Evolutionary conservation across 192 early-diverging fungal species (phyloP).

Genomic region (Linnemannia elongata): DNA sequence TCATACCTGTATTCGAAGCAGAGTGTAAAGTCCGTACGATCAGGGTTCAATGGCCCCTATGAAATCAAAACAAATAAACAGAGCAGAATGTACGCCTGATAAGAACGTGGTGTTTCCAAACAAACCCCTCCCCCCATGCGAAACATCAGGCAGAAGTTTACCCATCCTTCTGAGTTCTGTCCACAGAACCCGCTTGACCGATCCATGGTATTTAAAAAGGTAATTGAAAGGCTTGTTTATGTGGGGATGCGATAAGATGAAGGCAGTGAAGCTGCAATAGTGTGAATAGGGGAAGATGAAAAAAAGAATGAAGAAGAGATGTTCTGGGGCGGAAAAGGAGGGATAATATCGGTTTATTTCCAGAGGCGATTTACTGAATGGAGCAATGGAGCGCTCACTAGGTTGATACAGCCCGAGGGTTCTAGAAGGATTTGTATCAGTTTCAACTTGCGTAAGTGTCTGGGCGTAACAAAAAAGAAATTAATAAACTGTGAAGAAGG

Average conservation of each 20-base stretch:
- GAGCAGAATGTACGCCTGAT: neutral
- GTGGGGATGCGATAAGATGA: neutral
- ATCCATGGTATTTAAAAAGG: neutral
- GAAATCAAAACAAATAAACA: neutral
- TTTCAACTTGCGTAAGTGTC: neutral
- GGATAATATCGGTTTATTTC: neutral
- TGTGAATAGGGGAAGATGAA: neutral
- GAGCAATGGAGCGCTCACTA: slow-evolving; percentile 4
- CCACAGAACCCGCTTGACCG: slow-evolving; percentile 6
- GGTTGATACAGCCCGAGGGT: neutral
- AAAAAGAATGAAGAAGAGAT: neutral
- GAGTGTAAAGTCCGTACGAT: slow-evolving; percentile 27
- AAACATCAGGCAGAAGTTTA: neutral
- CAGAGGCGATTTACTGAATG: neutral
- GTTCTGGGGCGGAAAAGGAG: neutral
- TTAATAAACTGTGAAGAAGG: neutral
- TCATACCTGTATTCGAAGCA: slow-evolving; percentile 53
- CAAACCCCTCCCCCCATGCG: neutral
- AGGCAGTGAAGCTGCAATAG: neutral
- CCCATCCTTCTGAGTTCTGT: slow-evolving; percentile 15
- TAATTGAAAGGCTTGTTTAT: neutral
- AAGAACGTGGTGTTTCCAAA: neutral
- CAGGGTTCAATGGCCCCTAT: slow-evolving; percentile 37
- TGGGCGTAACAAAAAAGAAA: neutral
- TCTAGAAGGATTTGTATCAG: neutral